Percentiles rank a stretch among this genome's conserved stretches.
These are phyloP conservation scores for Fonsecaea erecta DNA, from an alignment of 2,329 filamentous ascomycete species.

Conservation along the genomic window DNA sequence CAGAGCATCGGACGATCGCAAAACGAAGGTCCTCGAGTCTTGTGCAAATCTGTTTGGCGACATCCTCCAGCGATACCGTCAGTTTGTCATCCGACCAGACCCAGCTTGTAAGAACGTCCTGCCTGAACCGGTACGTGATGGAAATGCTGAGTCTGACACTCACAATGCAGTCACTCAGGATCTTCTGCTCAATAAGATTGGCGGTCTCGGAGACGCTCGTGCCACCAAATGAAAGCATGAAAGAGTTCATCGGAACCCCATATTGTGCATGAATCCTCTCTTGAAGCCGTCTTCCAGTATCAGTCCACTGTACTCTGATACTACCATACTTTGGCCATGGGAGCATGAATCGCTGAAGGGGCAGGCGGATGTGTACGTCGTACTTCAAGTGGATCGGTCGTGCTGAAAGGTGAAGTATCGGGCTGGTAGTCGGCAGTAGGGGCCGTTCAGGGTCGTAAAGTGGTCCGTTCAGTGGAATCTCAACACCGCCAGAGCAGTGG, in stretches of 20 bases:
- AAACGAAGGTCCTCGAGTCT: slow-evolving; percentile 7
- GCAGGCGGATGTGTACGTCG: not conserved
- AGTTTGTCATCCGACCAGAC: not conserved
- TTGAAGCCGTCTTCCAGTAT: not conserved
- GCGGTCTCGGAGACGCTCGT: not conserved
- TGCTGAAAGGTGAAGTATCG: not conserved
- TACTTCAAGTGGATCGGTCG: not conserved
- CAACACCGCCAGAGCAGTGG: not conserved
- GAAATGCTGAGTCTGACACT: not conserved
- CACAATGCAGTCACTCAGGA: not conserved
- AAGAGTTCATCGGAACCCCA: not conserved
- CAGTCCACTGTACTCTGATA: not conserved
- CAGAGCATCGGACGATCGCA: not conserved
- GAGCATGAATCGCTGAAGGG: too few relatives aligned
- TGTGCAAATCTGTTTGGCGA: not conserved
- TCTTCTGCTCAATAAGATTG: slow-evolving; percentile 1
- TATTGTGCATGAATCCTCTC: not conserved
- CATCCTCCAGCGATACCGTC: not conserved
- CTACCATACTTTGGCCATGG: not conserved
- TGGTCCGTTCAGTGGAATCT: not conserved
- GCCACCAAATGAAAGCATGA: not conserved
- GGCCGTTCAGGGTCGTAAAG: not conserved
- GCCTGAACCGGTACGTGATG: not conserved
- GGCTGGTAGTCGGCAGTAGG: not conserved
- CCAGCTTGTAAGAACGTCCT: not conserved